phyloP scores from a whole-genome alignment of 2,329 filamentous ascomycete genomes.

The Aspergillus calidoustus region DNA sequence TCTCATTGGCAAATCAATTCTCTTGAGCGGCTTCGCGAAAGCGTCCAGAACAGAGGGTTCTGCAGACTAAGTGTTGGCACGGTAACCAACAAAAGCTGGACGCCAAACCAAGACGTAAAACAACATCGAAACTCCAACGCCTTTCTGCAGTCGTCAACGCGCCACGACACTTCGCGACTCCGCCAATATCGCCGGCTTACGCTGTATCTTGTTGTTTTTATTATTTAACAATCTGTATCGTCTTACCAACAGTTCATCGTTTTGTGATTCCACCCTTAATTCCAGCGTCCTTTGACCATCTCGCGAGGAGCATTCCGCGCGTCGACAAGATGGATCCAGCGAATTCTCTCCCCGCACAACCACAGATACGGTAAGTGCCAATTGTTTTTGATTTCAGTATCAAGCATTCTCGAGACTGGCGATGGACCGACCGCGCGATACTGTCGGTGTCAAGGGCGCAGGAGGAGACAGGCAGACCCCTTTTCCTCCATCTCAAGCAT shows the following conservation, averaged over 20 bases:
- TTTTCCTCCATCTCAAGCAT: conserved; percentile 3
- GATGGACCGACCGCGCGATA: not conserved
- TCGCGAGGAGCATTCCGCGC: conserved; percentile 16
- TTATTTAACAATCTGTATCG: conserved; percentile 8
- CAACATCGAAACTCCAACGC: conserved; percentile 5
- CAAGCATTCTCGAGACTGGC: conserved; percentile 7
- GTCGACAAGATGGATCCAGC: conserved; percentile 11
- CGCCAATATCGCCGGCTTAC: not conserved
- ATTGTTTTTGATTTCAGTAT: not conserved
- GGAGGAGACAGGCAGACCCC: not conserved
- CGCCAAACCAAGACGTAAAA: not conserved
- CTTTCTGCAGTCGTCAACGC: not conserved
- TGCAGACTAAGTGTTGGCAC: conserved; percentile 13
- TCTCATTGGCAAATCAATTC: not conserved
- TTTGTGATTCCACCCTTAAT: not conserved
- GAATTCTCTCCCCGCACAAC: conserved; percentile 7
- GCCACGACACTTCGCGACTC: not conserved
- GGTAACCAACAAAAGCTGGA: conserved; percentile 8
- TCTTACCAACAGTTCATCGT: conserved; percentile 6
- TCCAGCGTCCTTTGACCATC: conserved; percentile 2
- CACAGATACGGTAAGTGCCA: conserved; percentile 9
- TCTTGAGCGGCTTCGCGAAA: not conserved
- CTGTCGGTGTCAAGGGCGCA: not conserved
- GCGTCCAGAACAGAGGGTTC: not conserved
- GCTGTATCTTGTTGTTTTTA: conserved; percentile 10